Evolutionary conservation across 2,329 filamentous ascomycete genomes (phyloP).

Genomic region (Fusarium succisae): DNA sequence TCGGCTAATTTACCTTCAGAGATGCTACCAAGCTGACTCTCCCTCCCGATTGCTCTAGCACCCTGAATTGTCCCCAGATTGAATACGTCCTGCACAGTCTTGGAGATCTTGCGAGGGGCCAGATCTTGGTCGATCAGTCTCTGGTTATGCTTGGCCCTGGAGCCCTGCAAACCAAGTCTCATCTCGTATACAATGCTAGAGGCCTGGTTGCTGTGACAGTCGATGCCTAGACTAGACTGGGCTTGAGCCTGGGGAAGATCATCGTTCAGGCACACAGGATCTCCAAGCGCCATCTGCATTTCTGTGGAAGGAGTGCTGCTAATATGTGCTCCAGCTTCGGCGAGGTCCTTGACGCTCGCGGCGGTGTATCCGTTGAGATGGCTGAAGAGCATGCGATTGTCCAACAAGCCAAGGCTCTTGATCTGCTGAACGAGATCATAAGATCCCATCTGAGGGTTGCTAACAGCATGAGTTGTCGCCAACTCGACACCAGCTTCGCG

Average conservation of each 20-base stretch:
- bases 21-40: background rate
- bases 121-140: background rate
- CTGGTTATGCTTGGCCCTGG: background rate
- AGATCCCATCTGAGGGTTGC: background rate
- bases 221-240: background rate
- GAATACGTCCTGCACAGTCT: background rate
- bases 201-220: conserved; percentile 12
- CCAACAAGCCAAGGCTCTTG: background rate
- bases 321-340: background rate
- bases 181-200: conserved; percentile 10
- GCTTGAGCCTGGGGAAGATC: background rate
- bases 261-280: background rate
- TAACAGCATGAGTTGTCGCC: conserved; percentile 1
- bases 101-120: background rate
- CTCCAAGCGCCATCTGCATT: conserved; percentile 15
- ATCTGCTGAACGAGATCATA: background rate
- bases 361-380: background rate
- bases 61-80: conserved; percentile 9
- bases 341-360: background rate
- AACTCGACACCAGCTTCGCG: background rate
- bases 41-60: background rate
- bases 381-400: background rate
- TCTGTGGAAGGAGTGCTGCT: conserved; percentile 19
- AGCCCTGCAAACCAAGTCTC: background rate
- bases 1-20: conserved; percentile 1